Conservation (phyloP, 148 eudicot species). For the Rhododendron henanense region DNA sequence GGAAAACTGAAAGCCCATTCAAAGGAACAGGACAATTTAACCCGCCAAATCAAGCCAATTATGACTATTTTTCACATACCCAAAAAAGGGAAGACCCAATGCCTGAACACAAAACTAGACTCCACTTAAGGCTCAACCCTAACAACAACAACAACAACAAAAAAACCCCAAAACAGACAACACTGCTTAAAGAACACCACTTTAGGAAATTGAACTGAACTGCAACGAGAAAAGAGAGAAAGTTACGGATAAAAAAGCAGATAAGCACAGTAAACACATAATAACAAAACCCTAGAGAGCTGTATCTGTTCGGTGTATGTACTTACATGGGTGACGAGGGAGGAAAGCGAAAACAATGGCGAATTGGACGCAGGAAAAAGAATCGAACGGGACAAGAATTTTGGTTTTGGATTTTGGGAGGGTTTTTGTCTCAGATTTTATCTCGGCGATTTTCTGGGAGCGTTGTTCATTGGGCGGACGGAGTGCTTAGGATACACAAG, state of each 20-base stretch:
- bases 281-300: background rate
- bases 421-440: background rate
- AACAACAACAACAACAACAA: background rate
- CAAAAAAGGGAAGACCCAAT: background rate
- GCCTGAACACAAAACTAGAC: background rate
- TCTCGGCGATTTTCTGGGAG: background rate
- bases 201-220: background rate
- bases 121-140: background rate
- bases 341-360: background rate
- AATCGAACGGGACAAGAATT: background rate
- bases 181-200: background rate
- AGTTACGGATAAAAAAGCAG: background rate
- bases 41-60: background rate
- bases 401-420: background rate
- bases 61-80: background rate
- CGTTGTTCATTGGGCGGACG: background rate
- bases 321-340: conserved; percentile 7
- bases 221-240: background rate
- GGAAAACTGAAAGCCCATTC: background rate
- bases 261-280: background rate
- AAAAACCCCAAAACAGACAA: background rate
- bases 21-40: background rate
- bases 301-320: background rate
- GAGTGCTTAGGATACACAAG: background rate
- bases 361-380: background rate